Conservation (phyloP, 129 eudicot genomes). For the Calendula officinalis region DNA sequence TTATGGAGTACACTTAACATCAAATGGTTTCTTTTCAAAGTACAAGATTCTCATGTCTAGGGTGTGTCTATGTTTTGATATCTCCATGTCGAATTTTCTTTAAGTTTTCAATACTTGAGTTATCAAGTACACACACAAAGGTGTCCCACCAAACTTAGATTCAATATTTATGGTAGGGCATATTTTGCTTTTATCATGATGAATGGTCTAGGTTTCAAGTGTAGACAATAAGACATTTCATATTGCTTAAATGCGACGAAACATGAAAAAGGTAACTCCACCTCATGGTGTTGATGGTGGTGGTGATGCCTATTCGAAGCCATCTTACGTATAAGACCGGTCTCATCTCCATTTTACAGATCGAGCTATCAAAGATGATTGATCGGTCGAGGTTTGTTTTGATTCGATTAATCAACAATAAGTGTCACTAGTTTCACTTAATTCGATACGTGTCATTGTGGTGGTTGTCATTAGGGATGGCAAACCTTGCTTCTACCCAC, state of each 20-base stretch:
- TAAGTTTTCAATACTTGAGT: constrained; percentile 31
- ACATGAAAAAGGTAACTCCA: constrained; percentile 43
- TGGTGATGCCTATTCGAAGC: background rate
- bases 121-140: constrained; percentile 39
- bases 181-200: constrained; percentile 32
- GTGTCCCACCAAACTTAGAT: constrained; percentile 54
- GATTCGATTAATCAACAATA: background rate
- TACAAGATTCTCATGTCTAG: constrained; percentile 51
- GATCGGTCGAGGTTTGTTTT: no score
- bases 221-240: constrained; percentile 51
- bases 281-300: constrained; percentile 32
- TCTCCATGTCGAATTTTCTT: constrained; percentile 27
- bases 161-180: constrained; percentile 51
- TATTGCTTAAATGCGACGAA: constrained; percentile 50
- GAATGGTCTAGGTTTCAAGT: constrained; percentile 33
- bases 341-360: background rate
- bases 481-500: background rate
- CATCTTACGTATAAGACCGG: background rate
- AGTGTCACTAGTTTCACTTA: background rate
- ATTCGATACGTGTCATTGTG: background rate
- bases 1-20: constrained; percentile 36
- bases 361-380: constrained; percentile 22
- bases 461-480: background rate
- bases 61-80: constrained; percentile 32
- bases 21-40: constrained; percentile 46